These are phyloP conservation scores for Ascochyta clinopodiicola DNA, from an alignment of 2,329 filamentous ascomycete genomes.

Conservation along the genomic window DNA sequence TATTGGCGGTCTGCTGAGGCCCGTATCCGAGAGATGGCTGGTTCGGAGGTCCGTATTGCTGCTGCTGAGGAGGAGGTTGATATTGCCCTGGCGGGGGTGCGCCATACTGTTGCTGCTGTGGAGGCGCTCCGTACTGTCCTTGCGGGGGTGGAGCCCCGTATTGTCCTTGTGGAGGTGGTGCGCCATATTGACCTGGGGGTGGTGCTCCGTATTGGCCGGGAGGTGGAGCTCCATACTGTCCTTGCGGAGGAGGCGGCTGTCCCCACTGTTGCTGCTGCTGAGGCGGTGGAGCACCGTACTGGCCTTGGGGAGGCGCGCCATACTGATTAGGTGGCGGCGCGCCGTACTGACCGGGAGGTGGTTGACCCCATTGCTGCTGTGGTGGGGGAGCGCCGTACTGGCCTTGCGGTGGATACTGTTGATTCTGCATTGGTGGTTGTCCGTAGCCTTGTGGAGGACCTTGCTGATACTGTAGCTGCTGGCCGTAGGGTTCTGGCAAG, in stretches of 20 bases:
- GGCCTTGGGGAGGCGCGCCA: constrained; percentile 32
- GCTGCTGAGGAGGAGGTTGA: constrained; percentile 30
- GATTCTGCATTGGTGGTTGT: constrained; percentile 44
- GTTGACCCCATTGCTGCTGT: constrained; percentile 37
- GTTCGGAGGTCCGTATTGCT: constrained; percentile 46
- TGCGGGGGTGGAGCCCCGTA: constrained; percentile 25
- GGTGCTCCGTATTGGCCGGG: constrained; percentile 35
- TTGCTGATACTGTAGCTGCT: constrained; percentile 35
- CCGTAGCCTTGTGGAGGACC: constrained; percentile 29
- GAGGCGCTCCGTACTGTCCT: constrained; percentile 39
- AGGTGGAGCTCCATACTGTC: constrained; percentile 38
- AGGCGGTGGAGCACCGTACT: constrained; percentile 40
- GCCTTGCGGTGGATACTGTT: constrained; percentile 33
- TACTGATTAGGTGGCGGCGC: constrained; percentile 44
- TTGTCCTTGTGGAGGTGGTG: constrained; percentile 33
- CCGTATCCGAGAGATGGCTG: constrained; percentile 74
- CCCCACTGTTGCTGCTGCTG: constrained; percentile 27
- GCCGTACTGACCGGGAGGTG: constrained; percentile 40
- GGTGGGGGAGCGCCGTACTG: constrained; percentile 47
- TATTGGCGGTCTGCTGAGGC: constrained; percentile 63
- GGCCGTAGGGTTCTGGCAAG: constrained; percentile 28
- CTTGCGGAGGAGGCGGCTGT: constrained; percentile 26
- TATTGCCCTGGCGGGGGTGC: constrained; percentile 35
- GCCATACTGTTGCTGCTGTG: constrained; percentile 43
- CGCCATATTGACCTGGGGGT: constrained; percentile 33